Evolutionary conservation across 768 basidiomycete species (phyloP).

Genomic region (Lactifluus piperatus): DNA sequence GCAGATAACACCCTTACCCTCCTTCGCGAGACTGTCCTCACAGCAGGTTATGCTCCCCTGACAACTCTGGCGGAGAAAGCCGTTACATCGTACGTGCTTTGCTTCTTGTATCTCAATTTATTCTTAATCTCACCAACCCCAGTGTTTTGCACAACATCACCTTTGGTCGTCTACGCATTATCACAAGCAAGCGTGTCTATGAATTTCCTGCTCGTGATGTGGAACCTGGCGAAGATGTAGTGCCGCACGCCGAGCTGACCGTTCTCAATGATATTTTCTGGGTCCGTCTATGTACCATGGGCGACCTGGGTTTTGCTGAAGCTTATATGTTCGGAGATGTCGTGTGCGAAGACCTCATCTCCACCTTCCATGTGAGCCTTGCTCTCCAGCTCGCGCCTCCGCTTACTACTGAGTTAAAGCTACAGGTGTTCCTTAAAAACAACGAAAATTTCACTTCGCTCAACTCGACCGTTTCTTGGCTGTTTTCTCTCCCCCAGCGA

Average conservation of each 20-base stretch:
- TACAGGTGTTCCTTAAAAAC: conserved; percentile 7
- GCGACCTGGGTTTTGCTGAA: conserved; percentile 21
- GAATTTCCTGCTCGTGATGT: neutral
- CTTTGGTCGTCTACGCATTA: neutral
- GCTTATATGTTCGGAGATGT: conserved; percentile 23
- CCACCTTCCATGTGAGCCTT: conserved; percentile 10
- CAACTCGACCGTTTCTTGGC: conserved; percentile 12
- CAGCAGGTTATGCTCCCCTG: neutral
- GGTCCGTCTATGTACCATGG: conserved; percentile 15
- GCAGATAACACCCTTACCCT: conserved; percentile 4
- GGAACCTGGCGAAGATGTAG: neutral
- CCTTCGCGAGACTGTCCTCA: neutral
- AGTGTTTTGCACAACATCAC: conserved; percentile 1
- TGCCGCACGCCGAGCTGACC: neutral
- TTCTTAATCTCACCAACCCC: neutral
- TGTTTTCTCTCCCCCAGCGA: conserved; percentile 1
- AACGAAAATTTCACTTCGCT: conserved; percentile 14
- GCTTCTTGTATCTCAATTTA: no score
- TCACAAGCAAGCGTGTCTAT: neutral
- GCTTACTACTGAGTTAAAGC: neutral
- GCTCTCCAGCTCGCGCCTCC: neutral
- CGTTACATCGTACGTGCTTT: neutral
- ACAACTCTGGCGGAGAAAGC: conserved; percentile 6
- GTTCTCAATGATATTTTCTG: conserved; percentile 16
- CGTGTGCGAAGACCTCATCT: conserved; percentile 14